Base-by-base conservation (phyloP, 768 basidiomycete species). In the Asterophora parasitica region DNA sequence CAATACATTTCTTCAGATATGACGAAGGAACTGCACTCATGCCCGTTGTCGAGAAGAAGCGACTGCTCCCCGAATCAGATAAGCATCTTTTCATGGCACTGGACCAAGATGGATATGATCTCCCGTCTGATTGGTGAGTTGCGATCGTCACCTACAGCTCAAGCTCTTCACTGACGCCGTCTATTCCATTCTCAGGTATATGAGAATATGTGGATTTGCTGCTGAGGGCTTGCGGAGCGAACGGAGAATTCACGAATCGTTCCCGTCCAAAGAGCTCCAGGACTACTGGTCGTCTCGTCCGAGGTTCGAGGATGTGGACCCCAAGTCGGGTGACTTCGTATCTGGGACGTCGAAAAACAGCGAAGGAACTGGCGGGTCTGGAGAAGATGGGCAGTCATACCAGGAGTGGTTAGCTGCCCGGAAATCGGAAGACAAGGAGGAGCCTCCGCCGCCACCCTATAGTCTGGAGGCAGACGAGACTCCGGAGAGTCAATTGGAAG, bases 1-100 rank as follows among this genome's bases (percentile, higher is more conserved):
- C 16, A 46, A 33, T 38, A 3, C 38, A 3, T 33, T 35, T n/a
- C 4, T 28, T 12, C 53, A 87, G 85, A 63, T 90, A 90, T 53
- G 88, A 91, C 56, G 87, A 90, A 70, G 89, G 90, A 31, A 92
- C 89, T 0, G 87, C 82, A 1, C 78, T 88, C 52, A 78, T 92
- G 74, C 90, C 90, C 6, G 76, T 81, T 11, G 78, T 88, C 1
- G 61, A 79, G 34, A 69, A 72, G 49, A 79, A 80, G 49, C 66
- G 74, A 5, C 67, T 76, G 42, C 69, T 89, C 2, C 90, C 89
- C 8, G 67, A 73, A 46, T 74, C 76, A n/a, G 75, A 80, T 13
- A 67, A 72, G 43, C 80, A 71, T 57, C 71, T 70, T 13, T 84
- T 88, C 56, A 63, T 91, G 55, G 83, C 87, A 7, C 72, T 89